Percentiles rank a stretch among this genome's conserved stretches.
Conservation (phyloP, 2,329 filamentous ascomycete genomes). For the Aspergillus pseudoglaucus region DNA sequence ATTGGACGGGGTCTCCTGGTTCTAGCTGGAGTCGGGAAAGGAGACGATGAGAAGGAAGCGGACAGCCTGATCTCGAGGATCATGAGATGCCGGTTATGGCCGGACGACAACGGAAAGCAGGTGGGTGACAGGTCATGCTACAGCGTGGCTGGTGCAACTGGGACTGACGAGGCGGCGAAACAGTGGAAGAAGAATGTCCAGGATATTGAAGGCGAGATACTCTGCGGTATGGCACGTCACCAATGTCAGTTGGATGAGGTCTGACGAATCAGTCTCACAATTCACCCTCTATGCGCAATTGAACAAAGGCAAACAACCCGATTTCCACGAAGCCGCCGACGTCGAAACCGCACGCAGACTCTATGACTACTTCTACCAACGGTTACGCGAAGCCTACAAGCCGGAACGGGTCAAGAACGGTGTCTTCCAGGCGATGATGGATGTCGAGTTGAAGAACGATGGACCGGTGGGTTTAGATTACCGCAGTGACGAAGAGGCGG, state of each 20-base stretch:
- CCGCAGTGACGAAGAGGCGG: slow-evolving; percentile 51
- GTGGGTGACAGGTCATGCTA: slow-evolving; percentile 36
- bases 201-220: slow-evolving; percentile 82
- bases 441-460: slow-evolving; percentile 88
- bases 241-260: not conserved
- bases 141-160: not conserved
- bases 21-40: slow-evolving; percentile 82
- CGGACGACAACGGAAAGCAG: slow-evolving; percentile 65
- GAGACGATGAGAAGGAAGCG: slow-evolving; percentile 83
- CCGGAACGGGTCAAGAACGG: slow-evolving; percentile 80
- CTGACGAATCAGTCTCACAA: slow-evolving; percentile 66
- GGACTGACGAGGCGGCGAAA: slow-evolving; percentile 1
- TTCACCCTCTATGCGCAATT: slow-evolving; percentile 89
- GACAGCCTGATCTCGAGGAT: slow-evolving; percentile 79
- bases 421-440: slow-evolving; percentile 99
- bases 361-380: slow-evolving; percentile 76
- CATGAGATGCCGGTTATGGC: slow-evolving; percentile 86
- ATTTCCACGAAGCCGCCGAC: slow-evolving; percentile 82
- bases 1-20: slow-evolving; percentile 88
- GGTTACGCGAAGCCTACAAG: slow-evolving; percentile 65
- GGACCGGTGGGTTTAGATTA: slow-evolving; percentile 61
- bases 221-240: slow-evolving; percentile 64
- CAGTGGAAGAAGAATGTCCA: slow-evolving; percentile 88
- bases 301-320: slow-evolving; percentile 93
- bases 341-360: slow-evolving; percentile 71